Percentiles rank a stretch among this genome's conserved stretches.
These are phyloP conservation scores for Paraphaeosphaeria minitans DNA, from an alignment of 2,329 filamentous ascomycete species.

Conservation along the genomic window DNA sequence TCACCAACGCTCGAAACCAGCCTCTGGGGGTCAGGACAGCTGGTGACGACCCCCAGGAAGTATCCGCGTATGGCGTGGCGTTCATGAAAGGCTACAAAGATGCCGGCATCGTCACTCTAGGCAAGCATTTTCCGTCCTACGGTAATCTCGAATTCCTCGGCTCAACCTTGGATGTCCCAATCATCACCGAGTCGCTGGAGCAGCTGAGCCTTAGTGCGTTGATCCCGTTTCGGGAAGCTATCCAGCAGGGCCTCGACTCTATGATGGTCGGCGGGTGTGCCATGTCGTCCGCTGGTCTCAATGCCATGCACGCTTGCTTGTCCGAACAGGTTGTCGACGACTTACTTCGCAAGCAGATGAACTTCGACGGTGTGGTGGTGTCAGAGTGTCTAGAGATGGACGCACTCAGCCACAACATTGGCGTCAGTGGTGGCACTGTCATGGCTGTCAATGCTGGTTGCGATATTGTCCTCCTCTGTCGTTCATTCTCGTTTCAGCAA, in stretches of 20 bases:
- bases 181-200: slow-evolving; percentile 92
- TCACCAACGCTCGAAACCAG: slow-evolving; percentile 91
- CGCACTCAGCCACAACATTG: slow-evolving; percentile 90
- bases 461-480: slow-evolving; percentile 86
- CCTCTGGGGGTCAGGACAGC: slow-evolving; percentile 87
- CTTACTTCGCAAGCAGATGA: slow-evolving; percentile 82
- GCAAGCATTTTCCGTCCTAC: slow-evolving; percentile 96
- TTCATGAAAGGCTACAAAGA: slow-evolving; percentile 93
- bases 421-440: slow-evolving; percentile 94
- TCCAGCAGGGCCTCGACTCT: slow-evolving; percentile 82
- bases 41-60: slow-evolving; percentile 93
- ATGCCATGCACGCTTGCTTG: slow-evolving; percentile 92
- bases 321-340: slow-evolving; percentile 94
- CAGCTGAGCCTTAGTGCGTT: slow-evolving; percentile 90
- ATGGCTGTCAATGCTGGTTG: slow-evolving; percentile 98
- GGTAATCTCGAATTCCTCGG: slow-evolving; percentile 93
- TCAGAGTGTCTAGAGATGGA: slow-evolving; percentile 98
- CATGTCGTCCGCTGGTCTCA: slow-evolving; percentile 88
- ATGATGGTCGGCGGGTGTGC: slow-evolving; percentile 97
- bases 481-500: slow-evolving; percentile 84
- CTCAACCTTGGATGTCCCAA: slow-evolving; percentile 88
- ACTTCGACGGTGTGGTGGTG: slow-evolving; percentile 89
- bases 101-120: slow-evolving; percentile 84
- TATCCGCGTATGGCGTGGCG: slow-evolving; percentile 88
- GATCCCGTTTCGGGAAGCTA: slow-evolving; percentile 89